Evolutionary conservation across 805 yeast species (phyloP), one percentile per base, ranked within the genome.

Genomic region (Candida ovalis): DNA sequence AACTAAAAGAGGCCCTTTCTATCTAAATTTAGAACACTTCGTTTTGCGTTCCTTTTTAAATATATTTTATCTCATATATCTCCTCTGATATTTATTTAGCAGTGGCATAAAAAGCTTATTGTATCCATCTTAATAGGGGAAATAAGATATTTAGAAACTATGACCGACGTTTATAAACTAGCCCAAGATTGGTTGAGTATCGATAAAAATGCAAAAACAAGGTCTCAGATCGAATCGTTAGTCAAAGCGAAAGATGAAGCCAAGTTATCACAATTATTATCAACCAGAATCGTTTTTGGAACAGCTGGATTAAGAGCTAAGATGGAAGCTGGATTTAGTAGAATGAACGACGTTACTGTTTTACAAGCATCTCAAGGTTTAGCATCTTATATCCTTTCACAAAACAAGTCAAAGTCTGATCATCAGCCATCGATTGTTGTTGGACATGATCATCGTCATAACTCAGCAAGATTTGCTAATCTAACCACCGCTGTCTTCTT

Each of bases 381-480:
- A 18, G 82, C 88, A 0, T 63, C 64, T 42, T 84, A 84, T 57
- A 46, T 76, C 7, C 50, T 72, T 70, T 38, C 58, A 45, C 21
- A 59, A 50, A 46, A 63, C 61, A 2, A 59, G 61, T 64, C 52
- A 43, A 77, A 62, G 2, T 13, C 12, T 6, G 35, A 44, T 9
- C 23, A 28, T 12, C 43, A 41, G 12, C 53, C 48, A 2, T 68
- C 76, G 1, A 73, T 88, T 17, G 96, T 90, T 0, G 70, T 92
- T 37, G 98, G 98, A 1, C 90, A 90, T 68, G 99, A 92, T 63
- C 98, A 94, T 65, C 74, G 99, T 33, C 83, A 78, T 67, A 78
- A 89, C 58, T 92, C 98, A 0, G 72, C 72, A 49, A 70, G 82
- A 48, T 92, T 86, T 71, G 97, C 97, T 2, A 78, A 80, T 46